These are phyloP conservation scores for Phyllosticta citribraziliensis DNA, from an alignment of 2,329 filamentous ascomycete genomes.

Conservation along the genomic window DNA sequence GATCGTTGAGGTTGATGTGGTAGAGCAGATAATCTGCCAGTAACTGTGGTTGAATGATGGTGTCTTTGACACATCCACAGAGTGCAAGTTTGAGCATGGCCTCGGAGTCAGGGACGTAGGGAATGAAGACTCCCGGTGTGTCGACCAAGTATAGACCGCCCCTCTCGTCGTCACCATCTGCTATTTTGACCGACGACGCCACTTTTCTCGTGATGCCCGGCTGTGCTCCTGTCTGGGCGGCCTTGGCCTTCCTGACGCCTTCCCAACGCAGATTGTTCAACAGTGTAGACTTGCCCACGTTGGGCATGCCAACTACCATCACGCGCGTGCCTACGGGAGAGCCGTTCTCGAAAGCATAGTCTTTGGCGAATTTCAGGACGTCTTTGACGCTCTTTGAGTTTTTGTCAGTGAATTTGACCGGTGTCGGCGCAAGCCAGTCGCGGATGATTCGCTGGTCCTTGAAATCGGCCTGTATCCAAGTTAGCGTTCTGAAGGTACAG, in stretches of 20 bases:
- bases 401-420: slow-evolving; percentile 43
- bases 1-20: slow-evolving; percentile 62
- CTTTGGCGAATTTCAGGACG: slow-evolving; percentile 41
- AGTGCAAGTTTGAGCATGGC: slow-evolving; percentile 93
- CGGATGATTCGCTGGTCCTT: slow-evolving; percentile 33
- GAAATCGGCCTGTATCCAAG: not conserved
- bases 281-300: slow-evolving; percentile 92
- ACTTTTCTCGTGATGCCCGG: slow-evolving; percentile 87
- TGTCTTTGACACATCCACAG: slow-evolving; percentile 83
- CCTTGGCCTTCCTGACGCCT: slow-evolving; percentile 60
- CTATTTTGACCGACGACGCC: slow-evolving; percentile 70
- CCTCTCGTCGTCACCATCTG: slow-evolving; percentile 37
- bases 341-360: slow-evolving; percentile 35
- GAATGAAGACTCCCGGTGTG: slow-evolving; percentile 90
- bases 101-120: slow-evolving; percentile 75
- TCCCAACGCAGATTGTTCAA: slow-evolving; percentile 71
- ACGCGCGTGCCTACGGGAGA: slow-evolving; percentile 73
- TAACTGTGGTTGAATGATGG: slow-evolving; percentile 65
- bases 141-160: slow-evolving; percentile 68
- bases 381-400: slow-evolving; percentile 30
- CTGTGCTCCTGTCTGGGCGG: slow-evolving; percentile 71
- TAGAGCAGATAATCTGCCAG: slow-evolving; percentile 87
- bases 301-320: slow-evolving; percentile 93
- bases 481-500: not conserved
- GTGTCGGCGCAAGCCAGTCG: slow-evolving; percentile 44